Conservation (phyloP, 2,329 filamentous ascomycete species). For the Lecanicillium sp. region DNA sequence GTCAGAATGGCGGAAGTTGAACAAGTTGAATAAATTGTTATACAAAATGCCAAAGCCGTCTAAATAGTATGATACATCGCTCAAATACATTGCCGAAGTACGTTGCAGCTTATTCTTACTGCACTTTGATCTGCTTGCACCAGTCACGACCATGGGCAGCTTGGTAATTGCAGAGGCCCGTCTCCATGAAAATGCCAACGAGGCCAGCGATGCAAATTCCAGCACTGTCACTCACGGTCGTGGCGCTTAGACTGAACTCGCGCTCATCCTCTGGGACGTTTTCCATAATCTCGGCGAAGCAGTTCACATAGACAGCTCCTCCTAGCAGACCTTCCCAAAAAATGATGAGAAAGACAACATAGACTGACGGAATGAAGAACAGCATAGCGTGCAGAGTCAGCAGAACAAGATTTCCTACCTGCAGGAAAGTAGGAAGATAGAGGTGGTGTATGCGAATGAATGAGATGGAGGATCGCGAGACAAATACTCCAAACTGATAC, state of each 20-base stretch:
- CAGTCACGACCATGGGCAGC: slow-evolving; percentile 71
- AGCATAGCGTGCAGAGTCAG: slow-evolving; percentile 72
- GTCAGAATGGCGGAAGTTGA: background rate
- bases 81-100: too few species aligned
- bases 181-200: slow-evolving; percentile 75
- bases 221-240: slow-evolving; percentile 84
- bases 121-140: slow-evolving; percentile 53
- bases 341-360: slow-evolving; percentile 74
- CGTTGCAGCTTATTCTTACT: slow-evolving; percentile 17
- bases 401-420: slow-evolving; percentile 69
- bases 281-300: slow-evolving; percentile 90
- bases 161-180: slow-evolving; percentile 77
- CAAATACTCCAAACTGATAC: slow-evolving; percentile 92
- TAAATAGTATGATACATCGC: too few species aligned
- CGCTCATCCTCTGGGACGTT: slow-evolving; percentile 69
- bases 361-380: slow-evolving; percentile 78
- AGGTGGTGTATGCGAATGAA: slow-evolving; percentile 76
- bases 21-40: background rate
- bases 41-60: too few species aligned
- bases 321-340: slow-evolving; percentile 95
- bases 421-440: slow-evolving; percentile 76
- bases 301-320: slow-evolving; percentile 90
- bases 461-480: slow-evolving; percentile 85
- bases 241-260: slow-evolving; percentile 86
- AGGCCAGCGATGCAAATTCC: slow-evolving; percentile 88